These are phyloP conservation scores for Rhodotorula sp. DNA, from an alignment of 1,284 basidiomycete genomes.

Conservation along the genomic window DNA sequence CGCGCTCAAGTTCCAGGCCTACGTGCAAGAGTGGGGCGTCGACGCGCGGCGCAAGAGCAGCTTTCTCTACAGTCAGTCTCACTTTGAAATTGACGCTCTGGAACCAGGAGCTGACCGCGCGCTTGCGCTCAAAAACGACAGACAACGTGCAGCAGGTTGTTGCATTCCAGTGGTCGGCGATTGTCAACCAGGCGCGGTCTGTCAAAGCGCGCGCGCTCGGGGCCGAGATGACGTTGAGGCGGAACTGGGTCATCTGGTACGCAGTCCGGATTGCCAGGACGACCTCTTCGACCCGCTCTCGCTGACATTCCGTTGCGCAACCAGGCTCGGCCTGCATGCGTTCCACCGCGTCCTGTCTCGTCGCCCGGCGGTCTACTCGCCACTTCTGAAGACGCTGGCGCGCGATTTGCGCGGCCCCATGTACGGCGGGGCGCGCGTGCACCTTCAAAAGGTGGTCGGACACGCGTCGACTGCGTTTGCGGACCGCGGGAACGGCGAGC, in stretches of 20 bases:
- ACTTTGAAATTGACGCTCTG: too few species aligned
- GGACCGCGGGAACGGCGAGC: slow-evolving; percentile 14
- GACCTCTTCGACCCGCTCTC: not conserved
- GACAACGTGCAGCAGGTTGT: slow-evolving; percentile 63
- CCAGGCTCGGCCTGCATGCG: slow-evolving; percentile 78
- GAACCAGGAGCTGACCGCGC: not conserved
- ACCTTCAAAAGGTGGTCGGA: slow-evolving; percentile 3
- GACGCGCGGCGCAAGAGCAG: slow-evolving; percentile 43
- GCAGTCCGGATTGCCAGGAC: slow-evolving; percentile 32
- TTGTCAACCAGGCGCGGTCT: slow-evolving; percentile 57
- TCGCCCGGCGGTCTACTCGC: slow-evolving; percentile 58
- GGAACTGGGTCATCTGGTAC: slow-evolving; percentile 64
- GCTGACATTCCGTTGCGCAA: not conserved
- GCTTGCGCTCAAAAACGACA: slow-evolving; percentile 43
- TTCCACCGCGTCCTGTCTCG: slow-evolving; percentile 65
- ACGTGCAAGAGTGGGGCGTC: slow-evolving; percentile 65
- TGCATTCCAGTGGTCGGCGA: slow-evolving; percentile 58
- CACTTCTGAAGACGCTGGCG: not conserved
- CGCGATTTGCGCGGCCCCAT: not conserved
- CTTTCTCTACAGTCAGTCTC: slow-evolving; percentile 40
- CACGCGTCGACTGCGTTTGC: slow-evolving; percentile 2
- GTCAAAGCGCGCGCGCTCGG: slow-evolving; percentile 53
- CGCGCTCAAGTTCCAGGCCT: slow-evolving; percentile 84
- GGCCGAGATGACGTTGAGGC: slow-evolving; percentile 55
- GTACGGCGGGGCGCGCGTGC: not conserved